These are phyloP conservation scores for Cyclostephanos tholiformis DNA, from an alignment of 108 stramenopile species.

Conservation along the genomic window DNA sequence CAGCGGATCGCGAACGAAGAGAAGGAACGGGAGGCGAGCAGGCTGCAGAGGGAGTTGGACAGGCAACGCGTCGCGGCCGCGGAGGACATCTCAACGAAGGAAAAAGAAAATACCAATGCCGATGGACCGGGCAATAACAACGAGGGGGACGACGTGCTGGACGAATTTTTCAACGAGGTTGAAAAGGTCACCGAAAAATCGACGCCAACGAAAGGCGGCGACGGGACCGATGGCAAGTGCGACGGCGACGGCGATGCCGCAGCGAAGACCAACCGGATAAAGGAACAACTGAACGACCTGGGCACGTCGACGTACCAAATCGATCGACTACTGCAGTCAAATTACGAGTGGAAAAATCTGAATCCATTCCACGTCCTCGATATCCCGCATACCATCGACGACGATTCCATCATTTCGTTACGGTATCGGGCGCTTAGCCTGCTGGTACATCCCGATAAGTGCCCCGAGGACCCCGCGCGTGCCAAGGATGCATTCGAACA, in stretches of 20 bases:
- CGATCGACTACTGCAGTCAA: conserved; percentile 74
- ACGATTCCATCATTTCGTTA: conserved; percentile 63
- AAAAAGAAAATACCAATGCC: conserved; percentile 17
- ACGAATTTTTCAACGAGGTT: conserved; percentile 87
- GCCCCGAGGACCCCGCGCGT: conserved; percentile 42
- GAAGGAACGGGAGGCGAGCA: conserved; percentile 43
- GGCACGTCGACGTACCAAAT: conserved; percentile 75
- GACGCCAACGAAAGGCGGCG: conserved; percentile 32
- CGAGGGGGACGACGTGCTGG: conserved; percentile 69
- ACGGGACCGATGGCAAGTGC: conserved; percentile 9
- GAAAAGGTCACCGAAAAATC: conserved; percentile 72
- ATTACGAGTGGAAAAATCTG: conserved; percentile 88
- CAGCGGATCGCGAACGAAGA: conserved; percentile 30
- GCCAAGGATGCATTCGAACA: conserved; percentile 83
- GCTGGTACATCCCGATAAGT: conserved; percentile 87
- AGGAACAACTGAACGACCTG: conserved; percentile 64
- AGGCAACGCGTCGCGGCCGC: conserved; percentile 30
- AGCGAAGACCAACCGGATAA: conserved; percentile 68
- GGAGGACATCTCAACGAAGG: conserved; percentile 33
- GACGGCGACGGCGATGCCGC: conserved; percentile 36
- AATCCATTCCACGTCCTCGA: conserved; percentile 85
- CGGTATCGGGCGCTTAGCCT: conserved; percentile 83
- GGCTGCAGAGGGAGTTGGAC: conserved; percentile 42
- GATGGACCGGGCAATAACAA: conserved; percentile 38
- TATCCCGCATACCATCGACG: conserved; percentile 67